Evolutionary conservation across 345 rosid species (phyloP).

Genomic region (Gossypium australe): DNA sequence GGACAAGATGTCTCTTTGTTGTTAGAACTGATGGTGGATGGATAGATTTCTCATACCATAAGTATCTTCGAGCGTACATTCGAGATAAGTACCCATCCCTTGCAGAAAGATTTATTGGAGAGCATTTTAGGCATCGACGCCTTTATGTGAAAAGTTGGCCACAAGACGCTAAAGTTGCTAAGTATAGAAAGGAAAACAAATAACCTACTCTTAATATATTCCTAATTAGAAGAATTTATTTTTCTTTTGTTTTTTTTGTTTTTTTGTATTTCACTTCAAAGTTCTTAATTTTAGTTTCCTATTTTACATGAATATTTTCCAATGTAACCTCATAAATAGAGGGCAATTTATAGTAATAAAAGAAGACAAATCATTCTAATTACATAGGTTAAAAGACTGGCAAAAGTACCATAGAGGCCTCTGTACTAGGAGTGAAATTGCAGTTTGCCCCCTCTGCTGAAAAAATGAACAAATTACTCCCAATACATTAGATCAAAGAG

Average conservation of each 20-base stretch:
- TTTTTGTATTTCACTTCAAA: background rate
- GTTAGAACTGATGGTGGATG: constrained; percentile 88
- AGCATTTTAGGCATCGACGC: constrained; percentile 55
- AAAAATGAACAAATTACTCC: too few relatives aligned
- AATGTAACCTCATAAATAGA: background rate
- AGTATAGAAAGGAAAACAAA: background rate
- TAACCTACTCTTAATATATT: background rate
- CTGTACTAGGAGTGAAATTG: too few relatives aligned
- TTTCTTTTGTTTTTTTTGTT: too few relatives aligned
- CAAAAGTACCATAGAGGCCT: too few relatives aligned
- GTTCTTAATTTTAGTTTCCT: background rate
- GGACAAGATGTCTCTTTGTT: constrained; percentile 76
- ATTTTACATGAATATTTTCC: background rate
- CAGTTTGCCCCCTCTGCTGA: too few relatives aligned
- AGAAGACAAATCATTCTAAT: too few relatives aligned
- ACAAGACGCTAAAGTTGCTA: background rate
- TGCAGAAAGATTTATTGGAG: constrained; percentile 72
- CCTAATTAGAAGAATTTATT: background rate
- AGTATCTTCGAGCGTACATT: constrained; percentile 73
- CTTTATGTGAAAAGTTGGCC: background rate
- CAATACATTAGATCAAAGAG: too few relatives aligned
- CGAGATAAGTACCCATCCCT: constrained; percentile 62
- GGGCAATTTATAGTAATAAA: too few relatives aligned
- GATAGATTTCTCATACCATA: constrained; percentile 92
- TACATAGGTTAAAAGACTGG: too few relatives aligned